Base-by-base conservation (phyloP, 2,329 filamentous ascomycete genomes). In the Fusarium xyrophilum region DNA sequence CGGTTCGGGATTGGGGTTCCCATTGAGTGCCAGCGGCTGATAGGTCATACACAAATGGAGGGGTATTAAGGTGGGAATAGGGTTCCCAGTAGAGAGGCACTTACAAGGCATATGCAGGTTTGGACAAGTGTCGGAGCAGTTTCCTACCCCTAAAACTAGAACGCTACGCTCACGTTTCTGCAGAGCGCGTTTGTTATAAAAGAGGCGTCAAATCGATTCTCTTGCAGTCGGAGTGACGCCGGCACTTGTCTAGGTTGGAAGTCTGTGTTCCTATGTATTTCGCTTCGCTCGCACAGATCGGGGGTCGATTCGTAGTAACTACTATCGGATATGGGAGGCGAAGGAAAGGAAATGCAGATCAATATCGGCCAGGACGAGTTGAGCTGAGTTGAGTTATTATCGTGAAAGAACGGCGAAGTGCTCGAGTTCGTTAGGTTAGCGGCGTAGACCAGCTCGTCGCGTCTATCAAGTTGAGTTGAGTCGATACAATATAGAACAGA, bases 81-180 rank as follows among this genome's bases (percentile, higher is more conserved):
- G 65, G 54, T 50, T 54, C 46, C 46, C 32, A 38, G 32, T 38
- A 44, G 55, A 44, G 57, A 63, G 60, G 68, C 70, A 72, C 77
- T 54, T 76, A 79, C 77, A 74, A 76, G 76, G 76, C 78, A 79
- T 79, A 76, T 76, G 75, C 66, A 73, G 71, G 74, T 63, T 75
- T 74, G 63, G 65, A 61, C 64, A 65, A 71, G 65, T 50, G 56
- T 74, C 57, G 73, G 74, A 76, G 75, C 74, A 77, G 75, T 72
- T 73, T 71, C 71, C 76, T 74, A 72, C 75, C 72, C 71, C 72
- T 60, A 65, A 46, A 65, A 60, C 17, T 46, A 46, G 23, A 46
- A 54, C 38, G 21, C 50, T 56, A 63, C 66, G 72, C 73, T 69
- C 69, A 66, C 73, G 73, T 74, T 73, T 71, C 73, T 68, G 74